Conservation (phyloP, 2,329 filamentous ascomycete species). For the Bipolaris cookei region DNA sequence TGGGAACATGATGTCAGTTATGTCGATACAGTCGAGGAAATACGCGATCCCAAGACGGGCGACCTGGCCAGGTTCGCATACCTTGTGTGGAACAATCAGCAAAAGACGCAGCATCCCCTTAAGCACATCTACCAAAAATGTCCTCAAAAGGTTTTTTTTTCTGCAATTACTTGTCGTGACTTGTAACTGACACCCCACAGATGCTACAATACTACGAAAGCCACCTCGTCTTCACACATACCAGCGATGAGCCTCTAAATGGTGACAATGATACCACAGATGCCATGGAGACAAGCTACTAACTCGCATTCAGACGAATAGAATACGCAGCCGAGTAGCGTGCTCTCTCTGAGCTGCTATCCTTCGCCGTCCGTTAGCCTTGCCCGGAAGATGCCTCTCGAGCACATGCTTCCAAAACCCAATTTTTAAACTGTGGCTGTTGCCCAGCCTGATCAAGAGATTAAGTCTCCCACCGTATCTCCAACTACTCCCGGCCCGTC, state of each 20-base stretch:
- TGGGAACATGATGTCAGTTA: constrained; percentile 77
- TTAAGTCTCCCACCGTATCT: not conserved
- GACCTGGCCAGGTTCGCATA: constrained; percentile 68
- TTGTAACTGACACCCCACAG: constrained; percentile 19
- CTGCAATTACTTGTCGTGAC: not conserved
- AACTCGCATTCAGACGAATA: constrained; percentile 9
- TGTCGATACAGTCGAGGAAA: constrained; percentile 76
- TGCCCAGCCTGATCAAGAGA: not conserved
- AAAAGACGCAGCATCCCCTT: constrained; percentile 76
- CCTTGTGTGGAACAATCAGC: constrained; percentile 74
- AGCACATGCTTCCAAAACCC: not conserved
- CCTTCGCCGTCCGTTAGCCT: not conserved
- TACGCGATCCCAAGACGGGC: constrained; percentile 46
- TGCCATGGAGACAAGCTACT: constrained; percentile 11
- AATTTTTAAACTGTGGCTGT: not conserved
- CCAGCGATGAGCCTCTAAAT: constrained; percentile 15
- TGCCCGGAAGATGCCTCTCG: not conserved
- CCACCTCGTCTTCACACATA: constrained; percentile 49
- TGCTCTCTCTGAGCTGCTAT: not conserved
- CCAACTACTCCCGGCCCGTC: no score
- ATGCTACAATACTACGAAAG: constrained; percentile 59
- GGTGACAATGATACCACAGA: constrained; percentile 22
- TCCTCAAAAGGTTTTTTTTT: constrained; percentile 68
- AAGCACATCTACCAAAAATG: constrained; percentile 74
- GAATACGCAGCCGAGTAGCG: constrained; percentile 3